phyloP scores from a whole-genome alignment of 2,329 filamentous ascomycete genomes.

The Huntiella bhutanensis region DNA sequence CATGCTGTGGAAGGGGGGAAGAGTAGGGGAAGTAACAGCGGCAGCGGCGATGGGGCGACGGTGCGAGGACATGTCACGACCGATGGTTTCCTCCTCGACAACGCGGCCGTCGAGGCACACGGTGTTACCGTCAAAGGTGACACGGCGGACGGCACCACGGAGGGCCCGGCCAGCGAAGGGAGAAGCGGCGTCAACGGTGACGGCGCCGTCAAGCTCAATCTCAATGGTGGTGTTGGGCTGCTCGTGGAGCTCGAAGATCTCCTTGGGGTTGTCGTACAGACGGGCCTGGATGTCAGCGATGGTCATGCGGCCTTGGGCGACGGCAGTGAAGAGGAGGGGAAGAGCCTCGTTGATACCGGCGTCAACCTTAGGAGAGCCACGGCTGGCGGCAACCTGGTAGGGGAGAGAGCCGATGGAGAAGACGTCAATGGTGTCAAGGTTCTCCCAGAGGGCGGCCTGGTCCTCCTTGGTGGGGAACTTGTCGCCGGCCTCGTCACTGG shows the following conservation, averaged over 20 bases:
- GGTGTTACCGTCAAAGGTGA: conserved; percentile 56
- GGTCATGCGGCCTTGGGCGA: conserved; percentile 52
- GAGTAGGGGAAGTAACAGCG: conserved; percentile 28
- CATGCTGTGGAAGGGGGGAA: conserved; percentile 25
- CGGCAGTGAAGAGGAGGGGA: conserved; percentile 56
- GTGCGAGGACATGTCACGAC: conserved; percentile 61
- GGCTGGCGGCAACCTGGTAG: conserved; percentile 48
- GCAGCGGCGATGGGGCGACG: conserved; percentile 25
- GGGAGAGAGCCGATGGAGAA: conserved; percentile 65
- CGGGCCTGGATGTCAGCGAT: conserved; percentile 53
- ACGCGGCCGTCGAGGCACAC: conserved; percentile 53
- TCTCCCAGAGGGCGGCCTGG: conserved; percentile 55
- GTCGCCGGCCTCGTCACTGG: conserved; percentile 45
- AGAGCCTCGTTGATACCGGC: conserved; percentile 55
- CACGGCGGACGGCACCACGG: conserved; percentile 52
- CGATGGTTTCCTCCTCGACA: conserved; percentile 34
- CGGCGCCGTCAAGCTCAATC: conserved; percentile 50
- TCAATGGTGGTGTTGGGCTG: conserved; percentile 56
- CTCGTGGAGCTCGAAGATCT: conserved; percentile 68
- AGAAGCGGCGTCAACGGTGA: conserved; percentile 26
- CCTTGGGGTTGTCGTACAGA: conserved; percentile 60
- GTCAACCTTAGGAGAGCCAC: conserved; percentile 28
- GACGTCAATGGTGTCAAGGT: conserved; percentile 54
- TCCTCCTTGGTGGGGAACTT: conserved; percentile 48
- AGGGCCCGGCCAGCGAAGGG: conserved; percentile 52